Percentiles rank a stretch among this genome's conserved stretches.
phyloP scores from a whole-genome alignment of 495 filamentous ascomycete genomes.

The Aspergillus taichungensis region DNA sequence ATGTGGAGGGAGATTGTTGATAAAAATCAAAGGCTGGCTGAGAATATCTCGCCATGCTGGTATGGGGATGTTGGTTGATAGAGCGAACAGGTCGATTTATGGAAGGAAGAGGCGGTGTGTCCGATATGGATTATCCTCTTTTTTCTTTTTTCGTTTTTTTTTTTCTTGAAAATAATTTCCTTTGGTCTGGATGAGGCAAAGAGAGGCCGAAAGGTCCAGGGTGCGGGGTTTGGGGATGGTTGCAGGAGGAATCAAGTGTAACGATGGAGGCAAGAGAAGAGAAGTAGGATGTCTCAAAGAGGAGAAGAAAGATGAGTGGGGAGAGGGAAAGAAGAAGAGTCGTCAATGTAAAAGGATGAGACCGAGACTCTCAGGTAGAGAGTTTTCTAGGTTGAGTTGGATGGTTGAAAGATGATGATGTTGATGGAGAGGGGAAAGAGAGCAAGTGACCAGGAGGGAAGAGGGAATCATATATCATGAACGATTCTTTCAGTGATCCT shows the following conservation, averaged over 20 bases:
- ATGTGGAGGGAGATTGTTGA: conserved; percentile 49
- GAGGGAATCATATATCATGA: conserved; percentile 16
- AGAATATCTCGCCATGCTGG: conserved; percentile 36
- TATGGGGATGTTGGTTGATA: too few species aligned
- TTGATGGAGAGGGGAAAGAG: conserved; percentile 12
- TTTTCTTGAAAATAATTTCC: too few species aligned
- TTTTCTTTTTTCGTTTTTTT: too few species aligned
- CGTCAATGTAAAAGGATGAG: conserved; percentile 6
- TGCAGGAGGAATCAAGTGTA: conserved; percentile 3
- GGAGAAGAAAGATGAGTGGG: conserved; percentile 1
- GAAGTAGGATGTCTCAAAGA: conserved; percentile 1
- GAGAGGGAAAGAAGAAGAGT: conserved; percentile 7
- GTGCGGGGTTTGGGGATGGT: conserved; percentile 14
- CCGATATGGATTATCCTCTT: too few species aligned
- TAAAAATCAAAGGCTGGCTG: conserved; percentile 49
- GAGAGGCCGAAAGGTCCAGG: conserved; percentile 1
- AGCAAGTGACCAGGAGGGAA: conserved; percentile 18
- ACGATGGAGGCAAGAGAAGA: not conserved
- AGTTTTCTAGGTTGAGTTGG: not conserved
- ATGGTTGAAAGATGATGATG: conserved; percentile 3
- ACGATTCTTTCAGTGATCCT: too few species aligned
- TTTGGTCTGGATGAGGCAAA: too few species aligned
- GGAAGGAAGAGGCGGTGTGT: conserved; percentile 2
- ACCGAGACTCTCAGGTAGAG: not conserved
- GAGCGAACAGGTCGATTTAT: not conserved